Conservation (phyloP, 2,329 filamentous ascomycete species). For the Torrubiella hemipterigena region DNA sequence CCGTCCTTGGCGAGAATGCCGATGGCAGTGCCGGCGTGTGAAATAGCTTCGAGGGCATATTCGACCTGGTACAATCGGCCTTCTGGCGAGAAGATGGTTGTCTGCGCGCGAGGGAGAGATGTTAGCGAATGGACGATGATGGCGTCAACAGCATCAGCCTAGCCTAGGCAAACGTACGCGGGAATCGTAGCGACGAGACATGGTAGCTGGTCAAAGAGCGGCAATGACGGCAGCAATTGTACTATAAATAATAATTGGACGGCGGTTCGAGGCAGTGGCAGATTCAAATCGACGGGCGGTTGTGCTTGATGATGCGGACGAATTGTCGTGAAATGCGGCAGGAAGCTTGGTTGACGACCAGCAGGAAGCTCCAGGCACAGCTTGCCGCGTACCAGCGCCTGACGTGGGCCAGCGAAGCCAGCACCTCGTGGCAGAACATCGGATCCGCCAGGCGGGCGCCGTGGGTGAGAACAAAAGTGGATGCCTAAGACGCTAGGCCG, state of each 20-base stretch:
- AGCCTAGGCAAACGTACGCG: conserved; percentile 51
- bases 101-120: conserved; percentile 39
- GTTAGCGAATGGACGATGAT: conserved; percentile 5
- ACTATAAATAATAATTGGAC: not conserved
- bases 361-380: conserved; percentile 1
- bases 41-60: conserved; percentile 98
- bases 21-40: conserved; percentile 91
- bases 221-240: not conserved
- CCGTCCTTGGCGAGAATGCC: conserved; percentile 96
- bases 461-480: too few species aligned
- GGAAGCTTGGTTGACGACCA: too few species aligned
- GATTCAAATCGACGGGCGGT: too few species aligned
- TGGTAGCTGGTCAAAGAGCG: conserved; percentile 29
- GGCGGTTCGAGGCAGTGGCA: not conserved
- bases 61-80: conserved; percentile 98
- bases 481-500: too few species aligned
- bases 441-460: too few species aligned
- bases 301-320: too few species aligned
- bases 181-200: conserved; percentile 97
- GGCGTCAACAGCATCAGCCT: too few species aligned
- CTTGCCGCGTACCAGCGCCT: not conserved
- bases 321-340: too few species aligned
- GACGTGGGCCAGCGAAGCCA: too few species aligned
- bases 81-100: conserved; percentile 99
- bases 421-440: too few species aligned